phyloP scores from a whole-genome alignment of 2,329 filamentous ascomycete genomes.

The Penicillium sumatraense region DNA sequence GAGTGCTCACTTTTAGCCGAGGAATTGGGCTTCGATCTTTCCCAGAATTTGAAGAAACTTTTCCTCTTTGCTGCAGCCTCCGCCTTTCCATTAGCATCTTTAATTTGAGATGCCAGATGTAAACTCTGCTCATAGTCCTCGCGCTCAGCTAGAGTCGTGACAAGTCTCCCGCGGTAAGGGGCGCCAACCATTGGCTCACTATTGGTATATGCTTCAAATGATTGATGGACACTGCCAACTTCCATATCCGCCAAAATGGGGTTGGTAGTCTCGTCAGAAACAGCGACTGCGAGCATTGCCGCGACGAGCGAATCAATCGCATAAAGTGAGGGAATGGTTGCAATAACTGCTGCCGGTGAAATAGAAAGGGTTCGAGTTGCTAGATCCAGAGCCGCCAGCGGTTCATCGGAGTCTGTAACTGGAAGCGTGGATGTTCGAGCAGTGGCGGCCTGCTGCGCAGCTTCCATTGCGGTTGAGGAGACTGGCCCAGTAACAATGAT shows the following conservation, averaged over 20 bases:
- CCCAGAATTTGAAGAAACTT: conserved; percentile 25
- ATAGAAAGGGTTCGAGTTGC: conserved; percentile 47
- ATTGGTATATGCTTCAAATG: conserved; percentile 12
- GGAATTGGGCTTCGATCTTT: background rate
- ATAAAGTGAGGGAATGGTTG: conserved; percentile 51
- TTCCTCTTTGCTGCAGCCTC: conserved; percentile 13
- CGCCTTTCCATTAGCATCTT: conserved; percentile 26
- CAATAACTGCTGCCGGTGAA: conserved; percentile 44
- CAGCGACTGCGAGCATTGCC: conserved; percentile 50
- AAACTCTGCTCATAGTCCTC: conserved; percentile 47
- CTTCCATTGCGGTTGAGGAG: conserved; percentile 40
- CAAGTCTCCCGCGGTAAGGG: conserved; percentile 33
- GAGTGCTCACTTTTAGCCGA: background rate
- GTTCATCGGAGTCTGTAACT: conserved; percentile 42
- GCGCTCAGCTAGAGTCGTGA: conserved; percentile 47
- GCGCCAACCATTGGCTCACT: conserved; percentile 16
- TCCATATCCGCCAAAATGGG: conserved; percentile 43
- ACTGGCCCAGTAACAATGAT: conserved; percentile 45
- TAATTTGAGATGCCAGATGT: conserved; percentile 40
- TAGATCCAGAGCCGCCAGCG: conserved; percentile 50
- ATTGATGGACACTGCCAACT: conserved; percentile 24
- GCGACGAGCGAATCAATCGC: conserved; percentile 53
- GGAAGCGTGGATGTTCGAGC: conserved; percentile 46
- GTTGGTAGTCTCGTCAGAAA: conserved; percentile 48
- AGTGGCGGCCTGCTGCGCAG: conserved; percentile 36